phyloP scores from a whole-genome alignment of 2,329 filamentous ascomycete species.

The Nannizziopsis arthrosporioides region DNA sequence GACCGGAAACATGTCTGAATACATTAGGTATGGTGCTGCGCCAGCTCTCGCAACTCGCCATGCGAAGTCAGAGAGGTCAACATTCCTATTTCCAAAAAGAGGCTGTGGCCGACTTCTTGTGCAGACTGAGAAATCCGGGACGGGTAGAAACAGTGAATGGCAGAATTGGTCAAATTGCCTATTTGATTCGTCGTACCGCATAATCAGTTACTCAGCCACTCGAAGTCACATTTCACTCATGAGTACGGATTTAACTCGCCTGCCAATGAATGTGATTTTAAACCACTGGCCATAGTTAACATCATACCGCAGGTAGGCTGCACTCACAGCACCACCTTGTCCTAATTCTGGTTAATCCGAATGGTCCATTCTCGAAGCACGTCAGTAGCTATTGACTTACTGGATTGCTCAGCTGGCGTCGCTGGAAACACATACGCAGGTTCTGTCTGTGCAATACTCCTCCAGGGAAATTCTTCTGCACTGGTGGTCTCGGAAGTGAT shows the following conservation, averaged over 20 bases:
- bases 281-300: neutral
- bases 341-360: neutral
- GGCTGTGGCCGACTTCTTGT: neutral
- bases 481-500: neutral
- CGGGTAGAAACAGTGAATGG: neutral
- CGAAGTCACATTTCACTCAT: neutral
- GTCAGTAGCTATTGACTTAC: too few relatives aligned
- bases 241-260: neutral
- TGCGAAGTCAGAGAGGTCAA: neutral
- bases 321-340: neutral
- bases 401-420: neutral
- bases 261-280: neutral
- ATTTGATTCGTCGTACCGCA: neutral
- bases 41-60: too few relatives aligned
- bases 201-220: neutral
- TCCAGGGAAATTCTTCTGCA: neutral
- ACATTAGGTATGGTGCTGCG: too few relatives aligned
- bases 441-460: neutral
- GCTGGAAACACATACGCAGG: neutral
- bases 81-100: neutral
- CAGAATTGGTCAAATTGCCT: neutral
- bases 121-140: neutral
- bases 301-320: neutral
- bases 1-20: too few relatives aligned
- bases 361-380: too few relatives aligned